Conservation (phyloP, 306 rosid genomes). For the Rosa persica region DNA sequence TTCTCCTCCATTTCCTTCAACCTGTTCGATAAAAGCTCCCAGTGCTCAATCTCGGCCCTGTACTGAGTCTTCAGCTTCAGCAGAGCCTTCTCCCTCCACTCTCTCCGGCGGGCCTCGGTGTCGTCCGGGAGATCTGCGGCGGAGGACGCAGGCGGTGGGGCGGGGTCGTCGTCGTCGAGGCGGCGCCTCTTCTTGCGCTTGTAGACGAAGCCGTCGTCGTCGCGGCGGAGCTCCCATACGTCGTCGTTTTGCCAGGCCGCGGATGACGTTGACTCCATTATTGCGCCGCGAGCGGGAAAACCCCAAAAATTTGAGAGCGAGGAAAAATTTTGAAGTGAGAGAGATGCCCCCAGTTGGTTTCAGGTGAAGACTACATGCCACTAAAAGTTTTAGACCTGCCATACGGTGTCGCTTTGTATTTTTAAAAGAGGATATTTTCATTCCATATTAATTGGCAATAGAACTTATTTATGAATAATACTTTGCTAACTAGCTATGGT, state of each 20-base stretch:
- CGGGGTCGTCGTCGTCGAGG: slow-evolving; percentile 1
- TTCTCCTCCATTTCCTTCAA: slow-evolving; percentile 49
- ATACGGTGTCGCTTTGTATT: not conserved
- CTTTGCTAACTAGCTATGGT: no score
- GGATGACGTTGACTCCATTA: slow-evolving; percentile 37
- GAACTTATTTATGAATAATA: no score
- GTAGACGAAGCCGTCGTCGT: slow-evolving; percentile 79
- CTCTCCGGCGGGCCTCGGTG: slow-evolving; percentile 34
- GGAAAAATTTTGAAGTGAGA: not conserved
- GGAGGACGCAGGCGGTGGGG: not conserved
- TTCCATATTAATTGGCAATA: no score
- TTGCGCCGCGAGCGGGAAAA: slow-evolving; percentile 15
- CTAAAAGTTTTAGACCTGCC: no score
- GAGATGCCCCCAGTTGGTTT: not conserved
- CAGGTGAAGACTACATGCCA: not conserved
- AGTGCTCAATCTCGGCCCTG: slow-evolving; percentile 55
- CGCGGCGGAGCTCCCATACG: slow-evolving; percentile 69
- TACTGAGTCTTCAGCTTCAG: slow-evolving; percentile 51
- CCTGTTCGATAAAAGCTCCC: slow-evolving; percentile 59
- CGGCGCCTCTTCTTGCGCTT: slow-evolving; percentile 56
- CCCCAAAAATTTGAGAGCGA: slow-evolving; percentile 15
- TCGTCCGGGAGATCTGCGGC: slow-evolving; percentile 29
- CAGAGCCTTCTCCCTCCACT: slow-evolving; percentile 54
- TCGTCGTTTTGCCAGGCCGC: slow-evolving; percentile 35
- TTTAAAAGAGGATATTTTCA: no score